Evolutionary conservation across 345 rosid genomes (phyloP).

Genomic region (Acer negundo): DNA sequence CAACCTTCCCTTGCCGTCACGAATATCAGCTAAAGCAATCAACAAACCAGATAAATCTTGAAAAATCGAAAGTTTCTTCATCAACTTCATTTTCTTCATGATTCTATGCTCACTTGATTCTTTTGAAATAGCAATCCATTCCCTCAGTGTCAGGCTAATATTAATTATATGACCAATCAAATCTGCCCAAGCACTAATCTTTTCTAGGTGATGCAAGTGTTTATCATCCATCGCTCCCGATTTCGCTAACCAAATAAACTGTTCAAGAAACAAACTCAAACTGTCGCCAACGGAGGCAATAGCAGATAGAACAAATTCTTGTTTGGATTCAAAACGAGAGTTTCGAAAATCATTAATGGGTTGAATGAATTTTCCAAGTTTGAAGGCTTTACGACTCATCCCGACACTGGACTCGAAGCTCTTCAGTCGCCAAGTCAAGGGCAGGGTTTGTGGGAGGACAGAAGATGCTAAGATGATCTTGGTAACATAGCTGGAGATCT

Average conservation of each 20-base stretch:
- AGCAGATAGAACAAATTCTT: constrained; percentile 43
- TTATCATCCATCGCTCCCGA: constrained; percentile 69
- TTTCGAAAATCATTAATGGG: constrained; percentile 68
- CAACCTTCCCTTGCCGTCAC: constrained; percentile 65
- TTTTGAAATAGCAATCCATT: constrained; percentile 57
- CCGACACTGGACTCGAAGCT: constrained; percentile 90
- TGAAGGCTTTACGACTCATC: constrained; percentile 90
- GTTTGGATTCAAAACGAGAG: constrained; percentile 47
- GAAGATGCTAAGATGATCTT: constrained; percentile 78
- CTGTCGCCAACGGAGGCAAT: constrained; percentile 88
- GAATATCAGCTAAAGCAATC: constrained; percentile 75
- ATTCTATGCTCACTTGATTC: constrained; percentile 50
- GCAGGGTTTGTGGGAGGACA: constrained; percentile 45
- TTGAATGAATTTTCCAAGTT: constrained; percentile 84
- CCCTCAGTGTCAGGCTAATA: constrained; percentile 62
- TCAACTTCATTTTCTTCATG: constrained; percentile 46
- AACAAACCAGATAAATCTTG: constrained; percentile 88
- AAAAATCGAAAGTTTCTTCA: constrained; percentile 69
- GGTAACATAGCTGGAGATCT: constrained; percentile 82
- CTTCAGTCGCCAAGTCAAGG: constrained; percentile 49
- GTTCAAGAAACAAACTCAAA: constrained; percentile 72
- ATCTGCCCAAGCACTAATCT: constrained; percentile 80
- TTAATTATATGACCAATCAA: constrained; percentile 71
- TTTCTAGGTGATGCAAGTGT: constrained; percentile 48
- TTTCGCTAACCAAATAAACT: constrained; percentile 82